Base-by-base conservation (phyloP, 495 filamentous ascomycete genomes). In the Neurospora sp. region DNA sequence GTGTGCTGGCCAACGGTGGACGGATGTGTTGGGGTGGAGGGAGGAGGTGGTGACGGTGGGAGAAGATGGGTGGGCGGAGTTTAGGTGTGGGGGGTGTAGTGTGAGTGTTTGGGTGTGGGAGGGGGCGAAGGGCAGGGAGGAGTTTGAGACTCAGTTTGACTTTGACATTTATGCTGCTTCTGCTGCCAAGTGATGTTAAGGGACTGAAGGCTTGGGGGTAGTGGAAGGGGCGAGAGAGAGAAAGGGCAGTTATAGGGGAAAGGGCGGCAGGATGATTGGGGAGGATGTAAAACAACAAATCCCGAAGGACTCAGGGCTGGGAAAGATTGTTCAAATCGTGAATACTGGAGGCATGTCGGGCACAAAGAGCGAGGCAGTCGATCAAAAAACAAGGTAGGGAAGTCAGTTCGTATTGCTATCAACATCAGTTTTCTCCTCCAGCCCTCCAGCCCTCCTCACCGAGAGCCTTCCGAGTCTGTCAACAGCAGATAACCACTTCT, bases 61-160 rank as follows among this genome's bases (percentile, higher is more conserved):
- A 40, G 79, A 85, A 18, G 81, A 88, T 69, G 90, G 90, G 0
- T 90, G 83, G 73, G 89, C 83, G 16, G 70, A 77, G 35, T 91
- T 92, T 75, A 81, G 80, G 0, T 89, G 89, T 69, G 78, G 81
- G 6, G 80, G 82, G 9, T 85, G 84, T 62, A 88, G 86, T 76
- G 86, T 90, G 5, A 85, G 88, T 72, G 84, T 91, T 14, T 92
- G 88, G 86, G 88, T 90, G 14, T 87, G 89, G 74, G 83, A 84
- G 69, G 80, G 81, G n/a, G 87, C 86, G 16, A 82, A 86, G 39
- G 86, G 84, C 7, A 80, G 88, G 73, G 85, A 88, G 40, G 76
- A 74, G 73, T 86, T 91, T 69, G 72, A 77, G 39, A 75, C 74
- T 42, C 70, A 69, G 74, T 71, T 74, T 23, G 54, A 66, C 31